Percentiles rank a stretch among this genome's conserved stretches.
phyloP scores from a whole-genome alignment of 2,329 filamentous ascomycete species.

The Pseudogymnoascus sp. region DNA sequence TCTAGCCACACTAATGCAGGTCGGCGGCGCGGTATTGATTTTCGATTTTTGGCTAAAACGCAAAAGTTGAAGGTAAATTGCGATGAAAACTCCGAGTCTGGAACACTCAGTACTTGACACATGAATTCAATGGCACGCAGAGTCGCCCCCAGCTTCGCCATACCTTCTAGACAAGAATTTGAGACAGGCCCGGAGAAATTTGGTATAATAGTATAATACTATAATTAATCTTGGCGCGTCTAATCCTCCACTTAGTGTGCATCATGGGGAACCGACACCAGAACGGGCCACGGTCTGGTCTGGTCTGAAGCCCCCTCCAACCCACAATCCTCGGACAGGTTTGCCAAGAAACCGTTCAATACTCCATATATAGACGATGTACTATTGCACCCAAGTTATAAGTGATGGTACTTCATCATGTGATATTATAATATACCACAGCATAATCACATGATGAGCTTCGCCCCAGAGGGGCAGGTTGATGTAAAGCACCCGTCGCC shows the following conservation, averaged over 20 bases:
- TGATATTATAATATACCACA: too few relatives aligned
- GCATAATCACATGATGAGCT: too few relatives aligned
- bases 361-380: too few relatives aligned
- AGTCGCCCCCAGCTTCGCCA: background rate
- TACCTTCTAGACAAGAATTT: background rate
- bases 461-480: constrained; percentile 13
- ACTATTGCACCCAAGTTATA: too few relatives aligned
- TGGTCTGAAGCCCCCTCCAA: too few relatives aligned
- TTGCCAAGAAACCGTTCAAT: too few relatives aligned
- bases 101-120: background rate
- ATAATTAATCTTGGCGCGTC: background rate
- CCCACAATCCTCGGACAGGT: too few relatives aligned
- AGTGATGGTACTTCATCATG: too few relatives aligned
- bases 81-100: background rate
- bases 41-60: background rate
- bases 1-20: background rate
- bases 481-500: constrained; percentile 16
- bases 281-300: too few relatives aligned
- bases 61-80: background rate
- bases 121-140: background rate
- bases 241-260: background rate
- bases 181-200: background rate
- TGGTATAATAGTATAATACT: background rate
- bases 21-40: background rate
- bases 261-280: too few relatives aligned